These are phyloP conservation scores for Coemansia sp. DNA, from an alignment of 192 early-diverging fungal genomes.

Conservation along the genomic window DNA sequence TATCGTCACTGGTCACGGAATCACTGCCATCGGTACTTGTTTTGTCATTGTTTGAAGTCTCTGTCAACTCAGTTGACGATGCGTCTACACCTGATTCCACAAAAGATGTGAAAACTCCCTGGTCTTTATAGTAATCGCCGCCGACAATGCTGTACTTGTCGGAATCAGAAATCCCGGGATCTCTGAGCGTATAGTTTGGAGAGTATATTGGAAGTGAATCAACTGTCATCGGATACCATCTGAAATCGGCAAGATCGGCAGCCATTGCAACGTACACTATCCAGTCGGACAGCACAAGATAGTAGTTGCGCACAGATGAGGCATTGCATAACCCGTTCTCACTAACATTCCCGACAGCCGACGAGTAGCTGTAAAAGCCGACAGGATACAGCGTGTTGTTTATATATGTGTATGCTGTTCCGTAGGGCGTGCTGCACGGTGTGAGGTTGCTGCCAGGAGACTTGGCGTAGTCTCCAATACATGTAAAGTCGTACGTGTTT, in stretches of 20 bases:
- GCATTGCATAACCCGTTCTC: conserved; percentile 16
- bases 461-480: neutral
- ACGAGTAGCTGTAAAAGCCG: conserved; percentile 29
- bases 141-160: neutral
- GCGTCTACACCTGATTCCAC: neutral
- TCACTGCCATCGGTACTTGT: neutral
- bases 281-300: conserved; percentile 23
- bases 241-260: neutral
- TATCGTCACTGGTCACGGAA: neutral
- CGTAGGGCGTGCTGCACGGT: conserved; percentile 19
- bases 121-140: conserved; percentile 8
- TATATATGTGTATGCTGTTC: conserved; percentile 12
- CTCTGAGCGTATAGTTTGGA: neutral
- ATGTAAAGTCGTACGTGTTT: conserved; percentile 18
- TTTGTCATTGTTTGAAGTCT: neutral
- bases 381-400: conserved; percentile 15
- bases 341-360: conserved; percentile 1
- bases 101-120: neutral
- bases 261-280: conserved; percentile 14
- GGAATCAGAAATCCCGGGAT: neutral
- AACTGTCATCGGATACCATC: neutral
- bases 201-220: neutral
- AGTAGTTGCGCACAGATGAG: conserved; percentile 18
- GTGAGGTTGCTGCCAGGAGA: neutral
- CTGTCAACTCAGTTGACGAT: neutral